phyloP scores from a whole-genome alignment of 2,329 filamentous ascomycete genomes.

The Exophiala xenobiotica region DNA sequence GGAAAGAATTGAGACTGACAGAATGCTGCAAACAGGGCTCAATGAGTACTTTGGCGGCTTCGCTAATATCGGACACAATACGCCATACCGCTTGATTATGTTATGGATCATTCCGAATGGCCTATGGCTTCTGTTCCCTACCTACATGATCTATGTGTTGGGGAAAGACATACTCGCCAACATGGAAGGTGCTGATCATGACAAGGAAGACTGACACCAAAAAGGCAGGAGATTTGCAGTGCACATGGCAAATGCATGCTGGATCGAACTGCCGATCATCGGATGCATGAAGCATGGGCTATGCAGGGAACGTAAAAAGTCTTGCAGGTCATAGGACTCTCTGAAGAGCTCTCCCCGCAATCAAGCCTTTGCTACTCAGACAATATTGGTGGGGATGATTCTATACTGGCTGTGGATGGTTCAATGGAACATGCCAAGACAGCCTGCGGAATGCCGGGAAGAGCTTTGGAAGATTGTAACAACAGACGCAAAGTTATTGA shows the following conservation, averaged over 20 bases:
- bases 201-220: slow-evolving; percentile 18
- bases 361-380: not conserved
- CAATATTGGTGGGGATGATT: too few relatives aligned
- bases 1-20: too few relatives aligned
- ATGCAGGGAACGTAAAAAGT: not conserved
- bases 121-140: slow-evolving; percentile 63
- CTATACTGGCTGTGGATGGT: not conserved
- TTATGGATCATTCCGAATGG: slow-evolving; percentile 68
- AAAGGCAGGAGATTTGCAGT: not conserved
- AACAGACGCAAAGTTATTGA: not conserved
- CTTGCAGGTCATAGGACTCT: not conserved
- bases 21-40: slow-evolving; percentile 45
- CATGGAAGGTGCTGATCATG: slow-evolving; percentile 14
- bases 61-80: slow-evolving; percentile 63
- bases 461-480: too few relatives aligned
- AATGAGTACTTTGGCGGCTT: slow-evolving; percentile 63
- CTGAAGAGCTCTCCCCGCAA: not conserved
- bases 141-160: slow-evolving; percentile 62
- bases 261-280: not conserved
- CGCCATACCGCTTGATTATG: slow-evolving; percentile 50
- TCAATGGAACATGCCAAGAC: not conserved
- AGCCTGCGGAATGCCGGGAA: not conserved
- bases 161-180: slow-evolving; percentile 62
- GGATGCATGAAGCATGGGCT: not conserved
- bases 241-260: not conserved